These are phyloP conservation scores for Trichoderma virens DNA, from an alignment of 495 filamentous ascomycete species.

Conservation along the genomic window DNA sequence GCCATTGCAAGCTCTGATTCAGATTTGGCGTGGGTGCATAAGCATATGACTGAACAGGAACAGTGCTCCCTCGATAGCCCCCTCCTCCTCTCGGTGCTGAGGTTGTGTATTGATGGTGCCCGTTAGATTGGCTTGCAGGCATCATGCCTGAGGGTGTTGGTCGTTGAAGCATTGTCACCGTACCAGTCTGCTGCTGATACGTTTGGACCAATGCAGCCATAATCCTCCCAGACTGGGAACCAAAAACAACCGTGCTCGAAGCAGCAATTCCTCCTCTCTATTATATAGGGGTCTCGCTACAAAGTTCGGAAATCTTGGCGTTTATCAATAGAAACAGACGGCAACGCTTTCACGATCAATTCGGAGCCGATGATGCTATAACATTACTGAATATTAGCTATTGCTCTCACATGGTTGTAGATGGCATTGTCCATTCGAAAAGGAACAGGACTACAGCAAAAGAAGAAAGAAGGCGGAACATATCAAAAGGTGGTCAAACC, in stretches of 20 bases:
- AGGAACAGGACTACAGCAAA: background rate
- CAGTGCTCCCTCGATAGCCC: slow-evolving; percentile 49
- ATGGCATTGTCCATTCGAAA: background rate
- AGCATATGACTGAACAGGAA: slow-evolving; percentile 75
- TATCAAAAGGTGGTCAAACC: background rate
- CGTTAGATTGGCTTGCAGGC: slow-evolving; percentile 25
- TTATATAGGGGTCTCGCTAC: background rate
- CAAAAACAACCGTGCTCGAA: background rate
- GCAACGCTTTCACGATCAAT: background rate
- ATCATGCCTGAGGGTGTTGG: slow-evolving; percentile 62
- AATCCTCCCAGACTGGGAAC: slow-evolving; percentile 18
- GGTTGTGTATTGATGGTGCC: slow-evolving; percentile 17
- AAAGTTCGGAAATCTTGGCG: background rate
- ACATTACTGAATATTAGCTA: background rate
- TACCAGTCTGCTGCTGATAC: slow-evolving; percentile 73
- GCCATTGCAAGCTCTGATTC: slow-evolving; percentile 49
- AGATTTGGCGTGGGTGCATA: slow-evolving; percentile 71
- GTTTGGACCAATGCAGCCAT: slow-evolving; percentile 93
- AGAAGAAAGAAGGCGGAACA: background rate
- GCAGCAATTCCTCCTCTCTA: background rate
- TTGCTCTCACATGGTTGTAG: background rate
- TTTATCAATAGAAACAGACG: background rate
- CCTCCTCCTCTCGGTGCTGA: slow-evolving; percentile 41
- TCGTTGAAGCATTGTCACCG: slow-evolving; percentile 75
- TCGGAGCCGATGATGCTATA: background rate